Evolutionary conservation across 148 eudicot genomes (phyloP), one percentile per base, ranked within the genome.

Genomic region (Rheum nobile): DNA sequence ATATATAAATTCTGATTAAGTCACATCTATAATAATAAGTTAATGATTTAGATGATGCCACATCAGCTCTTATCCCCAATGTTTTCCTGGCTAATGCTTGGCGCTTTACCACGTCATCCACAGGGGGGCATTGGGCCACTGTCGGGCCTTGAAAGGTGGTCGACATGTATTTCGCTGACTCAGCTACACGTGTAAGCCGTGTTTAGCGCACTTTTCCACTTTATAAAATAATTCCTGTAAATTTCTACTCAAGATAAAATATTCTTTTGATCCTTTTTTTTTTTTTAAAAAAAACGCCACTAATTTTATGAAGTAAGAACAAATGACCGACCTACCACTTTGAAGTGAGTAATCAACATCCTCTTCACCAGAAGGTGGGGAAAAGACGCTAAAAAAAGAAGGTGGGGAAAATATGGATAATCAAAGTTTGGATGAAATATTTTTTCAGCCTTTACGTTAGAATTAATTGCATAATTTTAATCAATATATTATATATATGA

Each of bases 21-120:
- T 28, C 6, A 12, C 67, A 57, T 24, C 26, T 10, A 10, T 24
- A 28, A 2, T 26, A 26, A 10, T 47, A 14, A 50, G n/a, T 50
- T 50, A 21, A 19, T 52, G 12, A 28, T 7, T 52, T 52, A 52
- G 67, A 65, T 41, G 39, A 65, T 32, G 41, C 70, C 70, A 65
- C 39, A 7, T 65, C 70, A 65, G 41, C 70, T 31, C 70, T 65
- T 32, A 65, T 65, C 70, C 70, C 32, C 70, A 65, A 32, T 28
- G 67, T 12, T 50, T n/a, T 22, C 57, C 57, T 50, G 57, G 57
- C 26, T 47, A 47, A 47, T 13, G 6, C 24, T 19, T 28, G 14
- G 32, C 34, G 31, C 34, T 59, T 59, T 59, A 2, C 61, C 61
- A 24, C 29, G 61, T 54, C 61, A 24, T 54, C 61, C 61, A 21